Conservation (phyloP, 2,329 filamentous ascomycete genomes). For the Cryphonectria naterciae region DNA sequence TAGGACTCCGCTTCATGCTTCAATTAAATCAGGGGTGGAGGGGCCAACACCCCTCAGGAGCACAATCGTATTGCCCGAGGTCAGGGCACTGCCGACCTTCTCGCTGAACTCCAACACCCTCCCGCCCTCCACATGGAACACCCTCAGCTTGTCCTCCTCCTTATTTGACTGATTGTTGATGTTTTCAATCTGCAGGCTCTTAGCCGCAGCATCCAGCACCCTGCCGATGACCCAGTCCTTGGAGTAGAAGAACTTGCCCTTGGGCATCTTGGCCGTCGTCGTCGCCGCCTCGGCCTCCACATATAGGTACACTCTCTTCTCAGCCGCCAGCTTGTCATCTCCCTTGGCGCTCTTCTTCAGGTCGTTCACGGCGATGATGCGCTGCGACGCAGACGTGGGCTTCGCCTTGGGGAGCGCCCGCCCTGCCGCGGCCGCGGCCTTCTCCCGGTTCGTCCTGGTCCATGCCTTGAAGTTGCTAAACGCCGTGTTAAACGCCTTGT, state of each 20-base stretch:
- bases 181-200: conserved; percentile 77
- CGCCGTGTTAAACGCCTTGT: conserved; percentile 72
- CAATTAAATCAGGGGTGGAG: conserved; percentile 70
- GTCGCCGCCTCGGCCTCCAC: conserved; percentile 91
- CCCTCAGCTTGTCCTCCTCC: conserved; percentile 78
- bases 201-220: conserved; percentile 77
- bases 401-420: conserved; percentile 65
- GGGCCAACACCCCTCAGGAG: conserved; percentile 82
- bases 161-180: conserved; percentile 77
- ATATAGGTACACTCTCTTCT: conserved; percentile 88
- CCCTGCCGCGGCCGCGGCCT: conserved; percentile 47
- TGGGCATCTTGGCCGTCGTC: conserved; percentile 79
- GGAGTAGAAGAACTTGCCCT: conserved; percentile 79
- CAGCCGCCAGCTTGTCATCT: conserved; percentile 75
- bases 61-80: conserved; percentile 88
- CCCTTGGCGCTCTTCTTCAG: conserved; percentile 91
- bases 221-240: conserved; percentile 89
- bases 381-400: conserved; percentile 64
- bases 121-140: conserved; percentile 93
- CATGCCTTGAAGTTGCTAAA: conserved; percentile 79
- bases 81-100: conserved; percentile 74
- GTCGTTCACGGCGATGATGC: conserved; percentile 71
- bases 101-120: conserved; percentile 85
- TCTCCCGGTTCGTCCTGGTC: conserved; percentile 73
- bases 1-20: conserved; percentile 43